A percentile compares a stretch with the other conserved stretches of the same genome.
These are phyloP conservation scores for Protomyces inundatus DNA, from an alignment of 1,139 yeast genomes.

Conservation along the genomic window DNA sequence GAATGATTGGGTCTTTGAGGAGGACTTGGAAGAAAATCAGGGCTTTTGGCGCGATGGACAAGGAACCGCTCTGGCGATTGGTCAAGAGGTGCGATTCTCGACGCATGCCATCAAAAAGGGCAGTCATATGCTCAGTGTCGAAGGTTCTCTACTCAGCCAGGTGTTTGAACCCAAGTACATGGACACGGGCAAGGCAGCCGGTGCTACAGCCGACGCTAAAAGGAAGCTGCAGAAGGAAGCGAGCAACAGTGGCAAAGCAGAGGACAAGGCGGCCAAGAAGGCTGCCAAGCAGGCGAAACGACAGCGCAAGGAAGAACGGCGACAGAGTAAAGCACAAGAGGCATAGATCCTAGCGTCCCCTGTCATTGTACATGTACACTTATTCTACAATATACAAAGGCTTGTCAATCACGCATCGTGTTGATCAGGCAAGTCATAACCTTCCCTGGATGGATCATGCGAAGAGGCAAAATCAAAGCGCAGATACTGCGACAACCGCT, in stretches of 20 bases:
- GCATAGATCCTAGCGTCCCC: background rate
- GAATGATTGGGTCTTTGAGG: conserved; percentile 71
- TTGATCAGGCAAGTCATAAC: background rate
- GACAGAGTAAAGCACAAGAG: background rate
- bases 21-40: conserved; percentile 58
- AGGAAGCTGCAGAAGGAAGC: background rate
- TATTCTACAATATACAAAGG: background rate
- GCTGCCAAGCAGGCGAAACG: background rate
- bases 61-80: conserved; percentile 4
- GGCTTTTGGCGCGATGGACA: conserved; percentile 26
- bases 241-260: background rate
- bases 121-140: conserved; percentile 17
- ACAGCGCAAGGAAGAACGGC: background rate
- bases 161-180: background rate
- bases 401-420: background rate
- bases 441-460: background rate
- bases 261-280: background rate
- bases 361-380: background rate
- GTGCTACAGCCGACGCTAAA: background rate
- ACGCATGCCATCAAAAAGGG: conserved; percentile 23
- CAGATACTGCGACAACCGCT: background rate
- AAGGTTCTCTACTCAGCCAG: conserved; percentile 10
- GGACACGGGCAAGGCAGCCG: background rate
- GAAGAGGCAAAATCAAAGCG: background rate
- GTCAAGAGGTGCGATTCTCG: conserved; percentile 3